Evolutionary conservation across 1,284 basidiomycete genomes (phyloP).

Genomic region (Trametes pubescens): DNA sequence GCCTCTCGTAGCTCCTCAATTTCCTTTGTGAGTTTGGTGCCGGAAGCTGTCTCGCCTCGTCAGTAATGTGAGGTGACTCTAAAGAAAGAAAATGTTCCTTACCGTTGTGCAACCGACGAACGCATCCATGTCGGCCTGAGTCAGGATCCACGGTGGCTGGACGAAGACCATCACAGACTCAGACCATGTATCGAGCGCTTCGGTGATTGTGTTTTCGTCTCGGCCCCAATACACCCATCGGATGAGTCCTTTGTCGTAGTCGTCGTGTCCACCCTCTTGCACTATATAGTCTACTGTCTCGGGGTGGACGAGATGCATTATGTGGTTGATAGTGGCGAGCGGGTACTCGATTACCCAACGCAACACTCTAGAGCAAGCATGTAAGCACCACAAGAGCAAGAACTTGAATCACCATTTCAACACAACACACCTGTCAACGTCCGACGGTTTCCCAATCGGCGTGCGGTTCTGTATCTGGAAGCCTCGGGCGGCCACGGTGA

Average conservation of each 20-base stretch:
- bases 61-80: background rate
- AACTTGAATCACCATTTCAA: background rate
- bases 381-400: constrained; percentile 4
- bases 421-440: constrained; percentile 23
- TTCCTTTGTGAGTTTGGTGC: constrained; percentile 18
- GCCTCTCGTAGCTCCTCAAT: constrained; percentile 54
- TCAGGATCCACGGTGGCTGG: constrained; percentile 73
- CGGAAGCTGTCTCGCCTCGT: constrained; percentile 1
- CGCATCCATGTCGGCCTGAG: constrained; percentile 59
- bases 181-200: constrained; percentile 34
- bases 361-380: constrained; percentile 41
- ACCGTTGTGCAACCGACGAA: constrained; percentile 61
- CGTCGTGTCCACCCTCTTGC: constrained; percentile 49
- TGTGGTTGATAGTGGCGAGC: constrained; percentile 60
- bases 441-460: constrained; percentile 9
- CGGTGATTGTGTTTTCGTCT: constrained; percentile 25
- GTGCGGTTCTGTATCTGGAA: constrained; percentile 15
- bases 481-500: constrained; percentile 52
- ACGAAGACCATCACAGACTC: constrained; percentile 59
- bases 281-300: constrained; percentile 49
- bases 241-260: constrained; percentile 53
- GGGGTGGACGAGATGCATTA: constrained; percentile 58
- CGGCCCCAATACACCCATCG: constrained; percentile 60
- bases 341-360: constrained; percentile 60
- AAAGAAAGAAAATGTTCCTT: constrained; percentile 24